Percentiles rank a stretch among this genome's conserved stretches.
These are phyloP conservation scores for Mucor indicus DNA, from an alignment of 371 early-diverging fungal genomes.

Conservation along the genomic window DNA sequence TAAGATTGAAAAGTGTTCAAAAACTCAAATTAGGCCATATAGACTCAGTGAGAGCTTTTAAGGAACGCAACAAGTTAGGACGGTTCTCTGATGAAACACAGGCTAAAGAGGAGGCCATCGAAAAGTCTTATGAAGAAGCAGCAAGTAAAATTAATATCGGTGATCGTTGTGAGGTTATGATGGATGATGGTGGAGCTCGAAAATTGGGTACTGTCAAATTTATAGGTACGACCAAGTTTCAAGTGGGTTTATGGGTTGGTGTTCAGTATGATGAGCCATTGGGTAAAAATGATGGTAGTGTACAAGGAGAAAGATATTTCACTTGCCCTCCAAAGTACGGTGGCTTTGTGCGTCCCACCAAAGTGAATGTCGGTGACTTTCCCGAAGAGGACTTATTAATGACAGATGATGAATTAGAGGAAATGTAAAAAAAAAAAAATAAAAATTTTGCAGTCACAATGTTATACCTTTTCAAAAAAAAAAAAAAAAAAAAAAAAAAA, in stretches of 20 bases:
- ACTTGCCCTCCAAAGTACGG: slow-evolving; percentile 72
- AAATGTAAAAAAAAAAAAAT: slow-evolving; percentile 41
- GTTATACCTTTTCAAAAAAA: background rate
- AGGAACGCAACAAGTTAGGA: slow-evolving; percentile 86
- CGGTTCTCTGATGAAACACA: slow-evolving; percentile 67
- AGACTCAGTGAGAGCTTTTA: slow-evolving; percentile 90
- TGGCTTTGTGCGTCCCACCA: slow-evolving; percentile 86
- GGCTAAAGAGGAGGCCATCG: slow-evolving; percentile 26
- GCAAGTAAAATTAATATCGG: slow-evolving; percentile 67
- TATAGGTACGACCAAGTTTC: slow-evolving; percentile 74
- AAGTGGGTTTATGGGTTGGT: slow-evolving; percentile 91
- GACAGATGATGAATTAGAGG: slow-evolving; percentile 53
- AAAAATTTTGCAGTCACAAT: background rate
- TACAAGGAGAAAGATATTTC: slow-evolving; percentile 79
- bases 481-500: too few species aligned
- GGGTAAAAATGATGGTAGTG: slow-evolving; percentile 92
- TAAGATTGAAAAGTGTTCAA: background rate
- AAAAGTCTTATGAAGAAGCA: slow-evolving; percentile 41
- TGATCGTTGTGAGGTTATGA: slow-evolving; percentile 81
- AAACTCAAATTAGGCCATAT: background rate
- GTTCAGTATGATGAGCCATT: slow-evolving; percentile 95
- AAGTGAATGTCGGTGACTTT: slow-evolving; percentile 86
- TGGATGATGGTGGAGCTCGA: slow-evolving; percentile 42
- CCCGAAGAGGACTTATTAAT: slow-evolving; percentile 60
- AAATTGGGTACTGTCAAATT: slow-evolving; percentile 81